Percentiles rank a stretch among this genome's conserved stretches.
phyloP scores from a whole-genome alignment of 805 yeast genomes.

The Monosporozyma aquatica region DNA sequence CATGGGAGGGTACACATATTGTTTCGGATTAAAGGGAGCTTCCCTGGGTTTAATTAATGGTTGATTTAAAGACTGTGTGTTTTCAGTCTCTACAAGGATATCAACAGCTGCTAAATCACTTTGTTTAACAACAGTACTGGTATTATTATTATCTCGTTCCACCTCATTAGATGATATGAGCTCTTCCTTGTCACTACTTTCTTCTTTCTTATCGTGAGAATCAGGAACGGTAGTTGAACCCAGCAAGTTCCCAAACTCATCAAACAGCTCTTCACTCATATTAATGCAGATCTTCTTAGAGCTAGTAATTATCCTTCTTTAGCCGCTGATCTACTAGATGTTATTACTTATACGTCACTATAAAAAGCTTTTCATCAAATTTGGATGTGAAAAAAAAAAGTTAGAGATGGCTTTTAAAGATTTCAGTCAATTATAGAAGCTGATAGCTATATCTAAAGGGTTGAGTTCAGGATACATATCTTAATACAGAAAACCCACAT shows the following conservation, averaged over 20 bases:
- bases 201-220: background rate
- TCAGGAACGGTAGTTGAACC: constrained; percentile 7
- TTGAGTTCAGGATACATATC: too few species aligned
- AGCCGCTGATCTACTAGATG: too few species aligned
- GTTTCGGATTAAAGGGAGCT: constrained; percentile 9
- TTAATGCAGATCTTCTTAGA: too few species aligned
- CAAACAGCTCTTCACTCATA: constrained; percentile 66
- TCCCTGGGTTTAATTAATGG: constrained; percentile 56
- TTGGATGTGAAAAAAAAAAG: too few species aligned
- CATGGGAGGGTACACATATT: background rate
- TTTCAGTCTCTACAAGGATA: constrained; percentile 47
- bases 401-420: too few species aligned
- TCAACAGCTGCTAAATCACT: constrained; percentile 42
- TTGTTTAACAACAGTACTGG: constrained; percentile 10
- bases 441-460: too few species aligned
- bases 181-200: background rate
- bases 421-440: too few species aligned
- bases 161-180: background rate
- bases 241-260: constrained; percentile 44
- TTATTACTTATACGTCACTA: too few species aligned
- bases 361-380: too few species aligned
- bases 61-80: constrained; percentile 42
- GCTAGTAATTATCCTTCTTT: too few species aligned
- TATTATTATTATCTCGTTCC: constrained; percentile 2
- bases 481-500: too few species aligned